Evolutionary conservation across 2,329 filamentous ascomycete species (phyloP).

Genomic region (Camptophora hylomeconis): DNA sequence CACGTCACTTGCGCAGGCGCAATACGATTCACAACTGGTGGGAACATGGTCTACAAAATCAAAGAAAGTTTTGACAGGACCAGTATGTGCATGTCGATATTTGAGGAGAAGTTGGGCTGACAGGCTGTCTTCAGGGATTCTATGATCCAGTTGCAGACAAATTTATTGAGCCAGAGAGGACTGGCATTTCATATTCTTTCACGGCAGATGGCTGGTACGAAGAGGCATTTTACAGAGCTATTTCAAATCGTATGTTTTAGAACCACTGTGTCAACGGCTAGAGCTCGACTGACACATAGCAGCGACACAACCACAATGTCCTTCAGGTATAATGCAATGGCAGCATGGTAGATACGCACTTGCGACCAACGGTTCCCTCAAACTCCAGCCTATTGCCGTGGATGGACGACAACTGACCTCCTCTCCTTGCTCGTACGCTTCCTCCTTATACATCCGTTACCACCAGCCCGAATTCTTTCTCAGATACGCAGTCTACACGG

Average conservation of each 20-base stretch:
- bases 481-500: constrained; percentile 36
- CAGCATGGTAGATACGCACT: constrained; percentile 54
- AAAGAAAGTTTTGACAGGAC: constrained; percentile 54
- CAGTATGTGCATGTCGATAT: constrained; percentile 37
- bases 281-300: constrained; percentile 3
- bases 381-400: constrained; percentile 46
- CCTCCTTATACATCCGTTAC: constrained; percentile 50
- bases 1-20: constrained; percentile 9
- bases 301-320: constrained; percentile 49
- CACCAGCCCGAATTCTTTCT: constrained; percentile 51
- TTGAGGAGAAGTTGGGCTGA: not conserved
- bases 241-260: constrained; percentile 52
- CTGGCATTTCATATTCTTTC: constrained; percentile 65
- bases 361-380: constrained; percentile 44
- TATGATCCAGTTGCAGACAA: constrained; percentile 54
- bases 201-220: constrained; percentile 55
- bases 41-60: constrained; percentile 64
- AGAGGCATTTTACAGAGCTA: constrained; percentile 55
- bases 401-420: constrained; percentile 57
- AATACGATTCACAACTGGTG: constrained; percentile 33
- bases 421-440: constrained; percentile 46
- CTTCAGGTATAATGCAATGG: constrained; percentile 56
- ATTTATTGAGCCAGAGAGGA: constrained; percentile 51
- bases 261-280: no score
- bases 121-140: constrained; percentile 40